Evolutionary conservation across 1,284 basidiomycete species (phyloP).

Genomic region (Phlebopus sp.): DNA sequence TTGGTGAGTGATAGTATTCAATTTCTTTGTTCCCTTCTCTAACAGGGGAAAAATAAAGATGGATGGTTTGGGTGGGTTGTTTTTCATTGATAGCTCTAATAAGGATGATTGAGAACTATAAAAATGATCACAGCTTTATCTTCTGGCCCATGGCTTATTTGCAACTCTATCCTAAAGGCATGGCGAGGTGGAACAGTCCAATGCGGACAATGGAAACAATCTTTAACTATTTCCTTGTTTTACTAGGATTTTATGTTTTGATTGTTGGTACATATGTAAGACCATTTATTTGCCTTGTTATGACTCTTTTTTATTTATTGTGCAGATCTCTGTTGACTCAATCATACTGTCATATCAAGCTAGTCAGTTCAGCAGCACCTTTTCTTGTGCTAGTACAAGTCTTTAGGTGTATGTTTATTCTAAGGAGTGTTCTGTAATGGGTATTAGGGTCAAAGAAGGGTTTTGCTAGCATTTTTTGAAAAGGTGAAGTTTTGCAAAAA

Average conservation of each 20-base stretch:
- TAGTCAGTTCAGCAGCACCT: slow-evolving; percentile 23
- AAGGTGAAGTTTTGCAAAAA: no score
- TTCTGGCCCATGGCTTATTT: slow-evolving; percentile 50
- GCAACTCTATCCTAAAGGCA: slow-evolving; percentile 37
- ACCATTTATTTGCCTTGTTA: background rate
- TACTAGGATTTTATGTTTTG: slow-evolving; percentile 40
- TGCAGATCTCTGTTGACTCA: slow-evolving; percentile 32
- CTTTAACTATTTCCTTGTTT: slow-evolving; percentile 40
- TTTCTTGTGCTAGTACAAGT: slow-evolving; percentile 16
- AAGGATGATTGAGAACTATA: no score
- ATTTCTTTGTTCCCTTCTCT: background rate
- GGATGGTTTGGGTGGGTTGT: background rate
- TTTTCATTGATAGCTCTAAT: no score
- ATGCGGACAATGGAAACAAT: slow-evolving; percentile 37
- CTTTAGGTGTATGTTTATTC: no score
- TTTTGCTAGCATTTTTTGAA: no score
- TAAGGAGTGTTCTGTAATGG: no score
- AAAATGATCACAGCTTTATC: no score
- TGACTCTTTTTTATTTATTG: background rate
- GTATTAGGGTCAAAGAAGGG: no score
- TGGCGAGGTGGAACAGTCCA: slow-evolving; percentile 35
- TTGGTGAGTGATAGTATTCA: slow-evolving; percentile 31
- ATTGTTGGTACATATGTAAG: slow-evolving; percentile 43
- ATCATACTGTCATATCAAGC: slow-evolving; percentile 33
- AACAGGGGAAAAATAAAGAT: background rate